phyloP scores from a whole-genome alignment of 768 basidiomycete genomes.

The Termitomyces sp. region DNA sequence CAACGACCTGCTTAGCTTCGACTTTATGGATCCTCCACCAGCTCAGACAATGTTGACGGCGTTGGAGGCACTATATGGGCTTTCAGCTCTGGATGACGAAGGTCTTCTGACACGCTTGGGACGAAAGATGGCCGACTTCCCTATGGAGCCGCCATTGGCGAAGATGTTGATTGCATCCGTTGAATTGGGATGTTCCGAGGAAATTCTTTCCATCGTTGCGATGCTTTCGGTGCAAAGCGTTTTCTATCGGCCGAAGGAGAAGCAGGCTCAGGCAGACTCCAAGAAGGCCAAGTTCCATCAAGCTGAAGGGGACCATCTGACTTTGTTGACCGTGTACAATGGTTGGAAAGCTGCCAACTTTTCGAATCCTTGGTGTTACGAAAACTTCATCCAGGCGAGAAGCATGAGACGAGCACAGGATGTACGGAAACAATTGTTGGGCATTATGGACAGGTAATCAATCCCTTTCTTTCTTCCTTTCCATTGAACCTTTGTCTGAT shows the following conservation, averaged over 20 bases:
- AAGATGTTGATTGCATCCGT: conserved; percentile 99
- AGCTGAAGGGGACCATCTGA: conserved; percentile 95
- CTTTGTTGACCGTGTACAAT: conserved; percentile 92
- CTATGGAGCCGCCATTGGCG: conserved; percentile 92
- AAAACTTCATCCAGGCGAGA: conserved; percentile 97
- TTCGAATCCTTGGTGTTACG: conserved; percentile 98
- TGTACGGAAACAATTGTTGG: conserved; percentile 93
- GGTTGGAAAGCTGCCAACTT: conserved; percentile 97
- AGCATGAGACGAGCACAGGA: conserved; percentile 98
- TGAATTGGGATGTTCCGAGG: conserved; percentile 96
- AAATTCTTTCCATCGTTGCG: conserved; percentile 94
- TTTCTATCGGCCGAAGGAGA: conserved; percentile 99
- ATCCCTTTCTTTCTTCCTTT: conserved; percentile 8
- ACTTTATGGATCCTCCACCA: conserved; percentile 99
- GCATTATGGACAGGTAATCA: conserved; percentile 98
- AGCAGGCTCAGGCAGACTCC: conserved; percentile 97
- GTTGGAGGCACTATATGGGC: conserved; percentile 88
- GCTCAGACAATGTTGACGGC: conserved; percentile 97
- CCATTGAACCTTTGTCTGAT: conserved; percentile 5
- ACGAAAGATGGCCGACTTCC: conserved; percentile 99
- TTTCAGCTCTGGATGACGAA: conserved; percentile 96
- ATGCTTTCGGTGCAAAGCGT: conserved; percentile 97
- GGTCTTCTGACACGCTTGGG: conserved; percentile 92
- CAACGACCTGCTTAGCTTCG: conserved; percentile 96
- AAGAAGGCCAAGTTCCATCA: conserved; percentile 99